Evolutionary conservation across 495 filamentous ascomycete genomes (phyloP), one percentile per base, ranked within the genome.

Genomic region (Cryomyces antarcticus): DNA sequence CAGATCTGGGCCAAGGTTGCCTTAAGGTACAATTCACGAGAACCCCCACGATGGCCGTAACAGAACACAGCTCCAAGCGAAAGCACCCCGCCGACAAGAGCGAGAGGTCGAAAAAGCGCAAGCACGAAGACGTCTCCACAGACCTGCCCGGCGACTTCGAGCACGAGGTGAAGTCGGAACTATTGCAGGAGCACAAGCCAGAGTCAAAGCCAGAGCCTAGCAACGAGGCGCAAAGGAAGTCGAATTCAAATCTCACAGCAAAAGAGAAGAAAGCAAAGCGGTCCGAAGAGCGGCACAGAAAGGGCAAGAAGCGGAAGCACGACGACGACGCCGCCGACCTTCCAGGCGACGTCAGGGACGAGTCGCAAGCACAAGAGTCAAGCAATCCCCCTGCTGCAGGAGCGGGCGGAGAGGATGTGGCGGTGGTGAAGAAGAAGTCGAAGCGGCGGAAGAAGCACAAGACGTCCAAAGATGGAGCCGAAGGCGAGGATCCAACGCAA

Each of bases 191-290:
- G 17, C 17, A 24, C 17, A 2, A 24, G 17, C 17, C 17, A 24
- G 17, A 1, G 17, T 24, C 17, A 24, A 24, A 24, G 17, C 17
- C 17, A 24, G 17, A 24, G 17, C 17, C 2, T 2, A 24, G 17
- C 17, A 24, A 24, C 2, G 17, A 24, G 17, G 17, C 17, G 17
- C 17, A 24, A 24, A 24, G 17, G 17, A 2, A 24, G 17, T 2
- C 1, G 17, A 24, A 2, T 24, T 24, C 17, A 24, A 24, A 2
- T 1, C 17, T 24, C 17, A 24, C 17, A 24, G 17, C 17, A 2
- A 24, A 54, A 13, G 41, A 52, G n/a, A 46, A 48, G 28, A 41
- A 45, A 10, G 46, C 30, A 12, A 50, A 49, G 24, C 33, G 33
- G 1, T 12, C 46, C 42, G 6, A 38, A 46, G 12, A 44, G 49